These are phyloP conservation scores for Leucosporidium scottii DNA, from an alignment of 768 basidiomycete genomes.

Conservation along the genomic window DNA sequence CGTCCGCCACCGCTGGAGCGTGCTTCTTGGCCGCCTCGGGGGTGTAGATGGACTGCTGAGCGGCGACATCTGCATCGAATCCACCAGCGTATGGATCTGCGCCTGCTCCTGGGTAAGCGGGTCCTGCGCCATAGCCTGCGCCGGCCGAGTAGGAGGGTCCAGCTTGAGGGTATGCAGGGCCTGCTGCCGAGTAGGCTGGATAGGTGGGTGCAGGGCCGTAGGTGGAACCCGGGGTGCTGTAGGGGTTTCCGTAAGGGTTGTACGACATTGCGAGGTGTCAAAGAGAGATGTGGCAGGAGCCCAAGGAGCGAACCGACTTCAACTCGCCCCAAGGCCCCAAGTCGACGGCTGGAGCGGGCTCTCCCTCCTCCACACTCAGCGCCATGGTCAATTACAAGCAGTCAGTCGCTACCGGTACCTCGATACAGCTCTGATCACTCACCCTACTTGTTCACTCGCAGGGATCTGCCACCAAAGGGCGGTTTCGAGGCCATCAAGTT, in stretches of 20 bases:
- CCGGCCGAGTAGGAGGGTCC: no score
- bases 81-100: no score
- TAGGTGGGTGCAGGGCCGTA: no score
- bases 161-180: no score
- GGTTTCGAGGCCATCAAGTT: constrained; percentile 90
- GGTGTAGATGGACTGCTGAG: constrained; percentile 51
- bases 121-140: no score
- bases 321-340: no score
- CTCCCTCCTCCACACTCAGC: background rate
- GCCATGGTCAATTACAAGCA: background rate
- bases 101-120: no score
- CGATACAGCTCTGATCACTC: background rate
- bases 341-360: background rate
- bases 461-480: constrained; percentile 91
- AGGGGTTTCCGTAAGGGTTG: background rate
- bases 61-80: background rate
- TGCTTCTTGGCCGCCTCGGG: constrained; percentile 72
- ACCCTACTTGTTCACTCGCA: constrained; percentile 39
- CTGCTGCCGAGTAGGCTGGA: no score
- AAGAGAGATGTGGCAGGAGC: background rate
- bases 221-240: background rate
- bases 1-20: constrained; percentile 40
- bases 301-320: no score
- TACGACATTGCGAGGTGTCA: background rate
- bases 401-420: background rate